Conservation (phyloP, 2,329 filamentous ascomycete genomes). For the Cercospora beticola region DNA sequence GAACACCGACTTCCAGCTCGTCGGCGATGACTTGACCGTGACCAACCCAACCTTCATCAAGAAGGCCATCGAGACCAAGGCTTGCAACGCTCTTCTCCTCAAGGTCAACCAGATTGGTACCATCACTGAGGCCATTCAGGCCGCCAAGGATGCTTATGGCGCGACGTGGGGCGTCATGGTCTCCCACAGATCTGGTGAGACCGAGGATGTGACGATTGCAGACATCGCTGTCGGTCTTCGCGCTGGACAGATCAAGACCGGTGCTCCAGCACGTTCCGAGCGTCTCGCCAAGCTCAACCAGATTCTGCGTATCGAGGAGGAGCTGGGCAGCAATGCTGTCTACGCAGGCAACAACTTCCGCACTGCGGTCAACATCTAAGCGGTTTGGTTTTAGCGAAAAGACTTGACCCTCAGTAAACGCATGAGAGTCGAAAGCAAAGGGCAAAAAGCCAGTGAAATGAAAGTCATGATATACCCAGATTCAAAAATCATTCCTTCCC, state of each 20-base stretch:
- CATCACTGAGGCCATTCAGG: constrained; percentile 97
- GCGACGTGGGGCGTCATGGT: constrained; percentile 99
- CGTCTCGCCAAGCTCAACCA: constrained; percentile 99
- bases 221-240: constrained; percentile 97
- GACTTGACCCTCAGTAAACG: not conserved
- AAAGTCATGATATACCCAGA: constrained; percentile 1
- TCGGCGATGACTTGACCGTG: constrained; percentile 97
- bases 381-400: not conserved
- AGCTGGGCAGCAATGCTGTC: constrained; percentile 86
- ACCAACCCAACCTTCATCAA: constrained; percentile 99
- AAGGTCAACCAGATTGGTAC: constrained; percentile 99
- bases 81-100: constrained; percentile 94
- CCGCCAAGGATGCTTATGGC: constrained; percentile 95
- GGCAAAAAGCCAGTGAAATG: constrained; percentile 6
- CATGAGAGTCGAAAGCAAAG: not conserved
- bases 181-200: constrained; percentile 98
- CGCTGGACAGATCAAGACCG: constrained; percentile 97
- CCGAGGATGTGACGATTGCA: constrained; percentile 98
- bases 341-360: constrained; percentile 94
- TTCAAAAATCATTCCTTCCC: not conserved
- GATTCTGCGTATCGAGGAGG: constrained; percentile 99
- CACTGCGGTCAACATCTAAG: constrained; percentile 82
- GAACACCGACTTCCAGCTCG: constrained; percentile 97
- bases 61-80: constrained; percentile 99
- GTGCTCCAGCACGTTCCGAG: constrained; percentile 93